A percentile compares a stretch with the other conserved stretches of the same genome.
phyloP scores from a whole-genome alignment of 805 yeast genomes.

The Candida palmyrensis region DNA sequence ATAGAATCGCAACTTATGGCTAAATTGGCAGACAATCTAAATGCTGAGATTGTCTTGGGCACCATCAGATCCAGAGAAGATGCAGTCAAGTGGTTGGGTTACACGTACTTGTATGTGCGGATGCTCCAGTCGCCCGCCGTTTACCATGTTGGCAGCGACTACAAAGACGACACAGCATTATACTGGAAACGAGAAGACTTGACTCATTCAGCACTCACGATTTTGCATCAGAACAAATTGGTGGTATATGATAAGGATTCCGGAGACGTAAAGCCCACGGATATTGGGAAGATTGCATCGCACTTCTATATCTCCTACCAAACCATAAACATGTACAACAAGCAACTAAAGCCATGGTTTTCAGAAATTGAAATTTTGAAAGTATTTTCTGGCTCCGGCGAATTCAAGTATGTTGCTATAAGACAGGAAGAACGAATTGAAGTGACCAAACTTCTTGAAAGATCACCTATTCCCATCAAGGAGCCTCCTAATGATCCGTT shows the following conservation, averaged over 20 bases:
- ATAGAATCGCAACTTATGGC: slow-evolving; percentile 84
- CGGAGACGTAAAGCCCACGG: slow-evolving; percentile 44
- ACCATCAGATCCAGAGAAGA: slow-evolving; percentile 54
- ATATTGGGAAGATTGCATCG: slow-evolving; percentile 79
- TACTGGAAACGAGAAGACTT: slow-evolving; percentile 57
- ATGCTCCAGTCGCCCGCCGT: slow-evolving; percentile 68
- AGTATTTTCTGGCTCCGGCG: slow-evolving; percentile 76
- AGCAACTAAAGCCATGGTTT: slow-evolving; percentile 57
- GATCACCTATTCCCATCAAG: slow-evolving; percentile 82
- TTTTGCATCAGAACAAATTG: slow-evolving; percentile 53
- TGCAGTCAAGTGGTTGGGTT: slow-evolving; percentile 76
- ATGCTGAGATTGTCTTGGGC: slow-evolving; percentile 84
- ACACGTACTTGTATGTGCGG: slow-evolving; percentile 73
- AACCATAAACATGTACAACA: slow-evolving; percentile 66
- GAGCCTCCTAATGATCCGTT: slow-evolving; percentile 65
- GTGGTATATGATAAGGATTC: slow-evolving; percentile 49
- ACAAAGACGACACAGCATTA: slow-evolving; percentile 46
- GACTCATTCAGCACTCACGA: slow-evolving; percentile 67
- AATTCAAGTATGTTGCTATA: slow-evolving; percentile 77
- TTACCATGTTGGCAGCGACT: slow-evolving; percentile 71
- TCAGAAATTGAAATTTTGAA: slow-evolving; percentile 70
- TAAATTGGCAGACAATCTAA: slow-evolving; percentile 65
- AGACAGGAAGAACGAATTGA: slow-evolving; percentile 83
- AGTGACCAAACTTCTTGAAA: slow-evolving; percentile 58
- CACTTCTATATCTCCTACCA: slow-evolving; percentile 74